phyloP scores from a whole-genome alignment of 140 eudicot genomes.

The Flaveria floridana region DNA sequence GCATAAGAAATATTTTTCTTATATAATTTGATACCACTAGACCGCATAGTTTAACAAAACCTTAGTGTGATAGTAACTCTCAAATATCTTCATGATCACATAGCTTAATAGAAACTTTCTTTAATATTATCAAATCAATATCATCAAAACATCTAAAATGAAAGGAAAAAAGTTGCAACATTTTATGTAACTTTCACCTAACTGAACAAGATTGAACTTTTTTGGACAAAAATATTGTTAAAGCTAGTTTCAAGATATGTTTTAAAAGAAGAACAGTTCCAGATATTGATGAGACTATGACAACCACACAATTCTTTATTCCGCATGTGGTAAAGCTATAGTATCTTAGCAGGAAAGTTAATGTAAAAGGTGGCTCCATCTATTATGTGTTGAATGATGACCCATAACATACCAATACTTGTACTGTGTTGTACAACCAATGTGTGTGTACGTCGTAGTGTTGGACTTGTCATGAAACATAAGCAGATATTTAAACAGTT shows the following conservation, averaged over 20 bases:
- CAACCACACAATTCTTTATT: slow-evolving; percentile 36
- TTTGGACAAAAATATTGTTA: slow-evolving; percentile 10
- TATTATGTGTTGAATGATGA: slow-evolving; percentile 25
- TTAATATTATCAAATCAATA: not conserved
- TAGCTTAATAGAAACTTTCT: not conserved
- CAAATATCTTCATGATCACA: not conserved
- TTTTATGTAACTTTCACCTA: not conserved
- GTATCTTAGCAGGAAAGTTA: slow-evolving; percentile 36
- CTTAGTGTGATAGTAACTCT: too few species aligned
- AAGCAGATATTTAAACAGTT: slow-evolving; percentile 33
- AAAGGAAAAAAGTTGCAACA: not conserved
- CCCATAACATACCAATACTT: slow-evolving; percentile 30
- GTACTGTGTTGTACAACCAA: slow-evolving; percentile 36
- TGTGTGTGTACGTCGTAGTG: slow-evolving; percentile 25
- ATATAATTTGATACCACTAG: too few species aligned
- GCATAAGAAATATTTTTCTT: too few species aligned
- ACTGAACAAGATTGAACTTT: not conserved
- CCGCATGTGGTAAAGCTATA: slow-evolving; percentile 41
- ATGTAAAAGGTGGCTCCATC: slow-evolving; percentile 23
- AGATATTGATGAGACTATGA: slow-evolving; percentile 12
- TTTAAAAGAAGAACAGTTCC: slow-evolving; percentile 19
- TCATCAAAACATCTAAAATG: not conserved
- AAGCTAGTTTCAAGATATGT: slow-evolving; percentile 4
- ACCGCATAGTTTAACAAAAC: too few species aligned
- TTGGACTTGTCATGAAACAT: slow-evolving; percentile 37